A percentile compares a stretch with the other conserved stretches of the same genome.
phyloP scores from a whole-genome alignment of 257 asterid genomes.

The Cruciata laevipes region DNA sequence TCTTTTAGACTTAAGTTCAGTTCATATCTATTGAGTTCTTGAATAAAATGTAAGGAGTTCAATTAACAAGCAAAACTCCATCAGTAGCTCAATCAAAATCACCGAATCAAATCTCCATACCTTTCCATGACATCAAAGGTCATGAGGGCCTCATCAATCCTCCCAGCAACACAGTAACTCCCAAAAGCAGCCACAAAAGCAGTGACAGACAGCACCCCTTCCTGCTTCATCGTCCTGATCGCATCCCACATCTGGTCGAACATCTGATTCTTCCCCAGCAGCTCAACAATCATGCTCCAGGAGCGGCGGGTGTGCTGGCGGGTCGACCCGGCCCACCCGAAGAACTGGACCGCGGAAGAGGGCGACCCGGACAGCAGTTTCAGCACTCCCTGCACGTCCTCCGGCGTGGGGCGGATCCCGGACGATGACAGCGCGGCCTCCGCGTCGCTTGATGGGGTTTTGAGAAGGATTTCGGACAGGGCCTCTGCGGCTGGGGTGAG shows the following conservation, averaged over 20 bases:
- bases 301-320: conserved; percentile 40
- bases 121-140: conserved; percentile 61
- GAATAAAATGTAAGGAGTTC: too few relatives aligned
- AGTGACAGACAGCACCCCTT: conserved; percentile 46
- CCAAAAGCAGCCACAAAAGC: conserved; percentile 64
- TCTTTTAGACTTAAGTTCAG: too few relatives aligned
- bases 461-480: conserved; percentile 46
- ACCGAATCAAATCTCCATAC: conserved; percentile 16
- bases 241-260: conserved; percentile 86
- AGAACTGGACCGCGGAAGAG: conserved; percentile 49
- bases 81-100: background rate
- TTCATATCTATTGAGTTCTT: background rate
- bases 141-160: conserved; percentile 57
- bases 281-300: conserved; percentile 70
- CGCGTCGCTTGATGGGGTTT: conserved; percentile 32
- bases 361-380: conserved; percentile 48
- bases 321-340: conserved; percentile 54
- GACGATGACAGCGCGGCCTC: conserved; percentile 43
- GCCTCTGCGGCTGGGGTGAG: conserved; percentile 32
- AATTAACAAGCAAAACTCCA: background rate
- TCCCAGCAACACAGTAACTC: conserved; percentile 49
- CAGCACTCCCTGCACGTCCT: conserved; percentile 45
- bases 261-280: conserved; percentile 58
- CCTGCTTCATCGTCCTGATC: conserved; percentile 59
- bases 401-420: conserved; percentile 42